Conservation (phyloP, 805 yeast genomes). For the Suhomyces prunicola region DNA sequence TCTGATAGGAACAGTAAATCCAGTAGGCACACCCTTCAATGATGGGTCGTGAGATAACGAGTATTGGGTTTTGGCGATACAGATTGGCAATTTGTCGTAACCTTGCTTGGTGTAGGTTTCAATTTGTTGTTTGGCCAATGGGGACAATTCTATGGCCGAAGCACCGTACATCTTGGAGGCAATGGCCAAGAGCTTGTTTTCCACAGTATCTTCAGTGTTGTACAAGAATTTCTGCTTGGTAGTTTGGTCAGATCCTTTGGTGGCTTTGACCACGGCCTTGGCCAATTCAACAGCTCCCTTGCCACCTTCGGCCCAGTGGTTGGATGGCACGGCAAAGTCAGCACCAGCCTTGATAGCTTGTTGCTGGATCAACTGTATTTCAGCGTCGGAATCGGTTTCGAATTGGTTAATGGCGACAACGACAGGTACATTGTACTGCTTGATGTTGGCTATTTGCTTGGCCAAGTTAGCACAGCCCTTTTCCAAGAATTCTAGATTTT, state of each 20-base stretch:
- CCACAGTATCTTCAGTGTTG: slow-evolving; percentile 68
- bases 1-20: slow-evolving; percentile 75
- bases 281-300: slow-evolving; percentile 84
- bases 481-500: slow-evolving; percentile 73
- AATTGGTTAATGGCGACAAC: slow-evolving; percentile 92
- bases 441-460: slow-evolving; percentile 86
- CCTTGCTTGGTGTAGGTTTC: slow-evolving; percentile 70
- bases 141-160: slow-evolving; percentile 62
- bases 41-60: slow-evolving; percentile 80
- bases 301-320: slow-evolving; percentile 97
- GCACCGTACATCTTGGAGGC: slow-evolving; percentile 92
- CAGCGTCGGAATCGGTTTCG: slow-evolving; percentile 76
- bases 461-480: slow-evolving; percentile 84
- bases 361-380: slow-evolving; percentile 72
- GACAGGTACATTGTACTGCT: slow-evolving; percentile 83
- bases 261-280: slow-evolving; percentile 73
- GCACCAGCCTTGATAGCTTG: slow-evolving; percentile 93
- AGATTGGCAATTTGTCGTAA: slow-evolving; percentile 72
- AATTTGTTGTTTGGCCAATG: slow-evolving; percentile 67
- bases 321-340: slow-evolving; percentile 80
- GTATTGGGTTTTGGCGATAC: slow-evolving; percentile 85
- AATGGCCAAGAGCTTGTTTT: slow-evolving; percentile 72
- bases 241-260: slow-evolving; percentile 39
- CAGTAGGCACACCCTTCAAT: slow-evolving; percentile 80
- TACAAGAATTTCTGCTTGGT: slow-evolving; percentile 55